A percentile compares a stretch with the other conserved stretches of the same genome.
These are phyloP conservation scores for Phytophthora podocarpi DNA, from an alignment of 352 stramenopile genomes.

Conservation along the genomic window DNA sequence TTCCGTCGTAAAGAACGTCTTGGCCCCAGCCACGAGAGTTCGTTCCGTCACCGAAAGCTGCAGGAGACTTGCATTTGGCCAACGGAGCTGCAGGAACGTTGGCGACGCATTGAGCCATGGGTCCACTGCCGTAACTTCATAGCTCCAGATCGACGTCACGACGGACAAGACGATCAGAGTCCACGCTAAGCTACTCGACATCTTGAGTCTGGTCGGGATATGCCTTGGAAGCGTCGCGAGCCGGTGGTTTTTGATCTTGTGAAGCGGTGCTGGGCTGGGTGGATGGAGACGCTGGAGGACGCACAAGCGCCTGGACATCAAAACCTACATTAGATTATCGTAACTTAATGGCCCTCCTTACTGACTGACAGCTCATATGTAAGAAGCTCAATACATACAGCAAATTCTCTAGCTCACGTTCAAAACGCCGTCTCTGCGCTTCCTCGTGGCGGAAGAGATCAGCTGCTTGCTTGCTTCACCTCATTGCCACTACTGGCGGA, in stretches of 20 bases:
- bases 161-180: slow-evolving; percentile 13
- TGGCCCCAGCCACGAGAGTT: slow-evolving; percentile 21
- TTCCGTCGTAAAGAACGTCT: slow-evolving; percentile 29
- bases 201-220: slow-evolving; percentile 1
- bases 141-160: slow-evolving; percentile 5
- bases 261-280: too few relatives aligned
- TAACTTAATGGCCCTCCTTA: slow-evolving; percentile 30
- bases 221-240: slow-evolving; percentile 9
- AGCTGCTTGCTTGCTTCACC: slow-evolving; percentile 18
- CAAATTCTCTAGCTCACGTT: background rate
- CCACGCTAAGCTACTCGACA: background rate
- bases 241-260: too few relatives aligned
- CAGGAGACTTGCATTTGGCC: slow-evolving; percentile 36
- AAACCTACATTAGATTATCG: slow-evolving; percentile 33
- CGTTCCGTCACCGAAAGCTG: slow-evolving; percentile 37
- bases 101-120: slow-evolving; percentile 17
- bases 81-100: slow-evolving; percentile 31
- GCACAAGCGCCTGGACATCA: slow-evolving; percentile 3
- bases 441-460: slow-evolving; percentile 13
- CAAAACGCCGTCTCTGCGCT: slow-evolving; percentile 10
- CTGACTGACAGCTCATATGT: background rate
- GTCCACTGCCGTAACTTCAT: slow-evolving; percentile 1
- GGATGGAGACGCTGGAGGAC: too few relatives aligned
- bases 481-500: slow-evolving; percentile 29
- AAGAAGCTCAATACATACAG: slow-evolving; percentile 29